Conservation (phyloP, 2,329 filamentous ascomycete genomes). For the Sodiomyces alkalinus region DNA sequence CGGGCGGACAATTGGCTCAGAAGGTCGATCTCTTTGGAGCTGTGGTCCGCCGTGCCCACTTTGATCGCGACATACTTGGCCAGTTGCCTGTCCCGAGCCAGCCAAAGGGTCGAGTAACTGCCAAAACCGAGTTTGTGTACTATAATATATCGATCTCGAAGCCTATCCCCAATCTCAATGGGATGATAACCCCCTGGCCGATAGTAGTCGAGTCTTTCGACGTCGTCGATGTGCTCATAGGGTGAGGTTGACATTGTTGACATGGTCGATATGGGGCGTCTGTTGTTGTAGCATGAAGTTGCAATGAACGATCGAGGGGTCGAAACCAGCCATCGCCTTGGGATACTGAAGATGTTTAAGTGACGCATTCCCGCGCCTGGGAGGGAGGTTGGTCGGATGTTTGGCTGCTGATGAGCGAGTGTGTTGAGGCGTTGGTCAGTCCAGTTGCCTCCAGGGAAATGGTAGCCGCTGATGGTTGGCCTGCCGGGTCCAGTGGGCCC, state of each 20-base stretch:
- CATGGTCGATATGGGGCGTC: neutral
- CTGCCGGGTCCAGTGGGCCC: too few species aligned
- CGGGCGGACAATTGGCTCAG: conserved; percentile 8
- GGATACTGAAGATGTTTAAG: neutral
- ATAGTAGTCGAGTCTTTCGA: conserved; percentile 14
- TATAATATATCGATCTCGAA: conserved; percentile 14
- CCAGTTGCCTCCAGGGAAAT: too few species aligned
- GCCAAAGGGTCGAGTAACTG: conserved; percentile 18
- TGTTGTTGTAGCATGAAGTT: neutral
- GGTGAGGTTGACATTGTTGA: neutral
- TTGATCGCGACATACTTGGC: conserved; percentile 18
- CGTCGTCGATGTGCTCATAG: conserved; percentile 11
- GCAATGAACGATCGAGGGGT: neutral
- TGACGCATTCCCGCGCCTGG: conserved; percentile 1
- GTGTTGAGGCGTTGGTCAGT: too few species aligned
- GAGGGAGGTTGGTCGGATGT: neutral
- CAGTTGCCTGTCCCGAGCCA: conserved; percentile 13
- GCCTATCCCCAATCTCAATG: conserved; percentile 18
- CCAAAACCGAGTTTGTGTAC: conserved; percentile 16
- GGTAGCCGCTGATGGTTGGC: too few species aligned
- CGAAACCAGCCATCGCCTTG: conserved; percentile 1
- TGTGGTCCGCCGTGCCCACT: conserved; percentile 13
- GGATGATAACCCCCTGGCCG: conserved; percentile 22
- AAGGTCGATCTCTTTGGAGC: conserved; percentile 9
- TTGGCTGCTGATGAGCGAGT: too few species aligned